Evolutionary conservation across 768 basidiomycete genomes (phyloP).

Genomic region (Leccinum arenicola): DNA sequence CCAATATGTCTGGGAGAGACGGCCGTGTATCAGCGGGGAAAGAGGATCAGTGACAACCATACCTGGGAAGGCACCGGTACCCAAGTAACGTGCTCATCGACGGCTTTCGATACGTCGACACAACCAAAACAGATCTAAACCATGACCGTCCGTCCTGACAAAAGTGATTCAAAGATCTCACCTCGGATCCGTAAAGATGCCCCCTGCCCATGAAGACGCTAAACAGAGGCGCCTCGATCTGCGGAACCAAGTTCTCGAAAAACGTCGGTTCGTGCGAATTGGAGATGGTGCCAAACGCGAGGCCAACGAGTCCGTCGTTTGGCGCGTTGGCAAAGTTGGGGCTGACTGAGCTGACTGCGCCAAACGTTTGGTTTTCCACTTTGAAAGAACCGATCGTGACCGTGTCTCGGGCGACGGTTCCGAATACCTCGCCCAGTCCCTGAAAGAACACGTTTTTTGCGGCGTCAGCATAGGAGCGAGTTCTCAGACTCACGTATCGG

Average conservation of each 20-base stretch:
- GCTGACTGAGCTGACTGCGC: constrained; percentile 42
- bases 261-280: constrained; percentile 47
- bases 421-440: constrained; percentile 55
- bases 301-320: constrained; percentile 56
- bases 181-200: constrained; percentile 46
- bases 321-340: constrained; percentile 53
- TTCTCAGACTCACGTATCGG: constrained; percentile 38
- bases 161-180: constrained; percentile 15
- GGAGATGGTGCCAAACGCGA: constrained; percentile 61
- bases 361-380: constrained; percentile 52
- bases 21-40: not conserved
- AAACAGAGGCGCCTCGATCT: constrained; percentile 48
- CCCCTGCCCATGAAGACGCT: constrained; percentile 54
- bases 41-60: not conserved
- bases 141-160: no score
- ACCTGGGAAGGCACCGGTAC: constrained; percentile 40
- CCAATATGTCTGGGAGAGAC: constrained; percentile 54
- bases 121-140: constrained; percentile 20
- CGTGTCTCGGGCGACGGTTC: constrained; percentile 47
- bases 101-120: constrained; percentile 34
- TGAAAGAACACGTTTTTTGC: constrained; percentile 7
- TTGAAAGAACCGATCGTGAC: constrained; percentile 46
- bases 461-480: constrained; percentile 6
- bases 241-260: constrained; percentile 58
- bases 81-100: constrained; percentile 28